Percentiles rank a stretch among this genome's conserved stretches.
These are phyloP conservation scores for Taiozyma sp. DNA, from an alignment of 1,139 yeast genomes.

Conservation along the genomic window DNA sequence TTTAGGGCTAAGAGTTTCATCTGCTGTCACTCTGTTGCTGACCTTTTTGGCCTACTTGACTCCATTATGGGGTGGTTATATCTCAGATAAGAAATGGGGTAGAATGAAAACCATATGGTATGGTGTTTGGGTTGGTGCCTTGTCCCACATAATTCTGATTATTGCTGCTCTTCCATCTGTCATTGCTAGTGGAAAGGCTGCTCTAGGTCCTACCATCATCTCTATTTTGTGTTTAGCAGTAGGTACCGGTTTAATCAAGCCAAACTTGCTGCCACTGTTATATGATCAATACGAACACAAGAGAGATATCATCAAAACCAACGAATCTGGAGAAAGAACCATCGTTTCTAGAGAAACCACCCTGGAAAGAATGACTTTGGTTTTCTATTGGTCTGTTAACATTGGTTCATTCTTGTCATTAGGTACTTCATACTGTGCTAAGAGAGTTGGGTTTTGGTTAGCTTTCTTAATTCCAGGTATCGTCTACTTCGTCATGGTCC, in stretches of 20 bases:
- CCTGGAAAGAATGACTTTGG: conserved; percentile 66
- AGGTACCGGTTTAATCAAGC: conserved; percentile 80
- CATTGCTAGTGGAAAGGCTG: conserved; percentile 36
- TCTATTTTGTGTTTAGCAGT: conserved; percentile 66
- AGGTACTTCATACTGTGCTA: conserved; percentile 71
- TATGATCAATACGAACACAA: conserved; percentile 67
- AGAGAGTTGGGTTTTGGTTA: conserved; percentile 70
- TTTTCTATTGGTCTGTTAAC: conserved; percentile 77
- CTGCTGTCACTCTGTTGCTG: conserved; percentile 70
- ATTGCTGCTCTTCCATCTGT: conserved; percentile 67
- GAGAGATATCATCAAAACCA: conserved; percentile 51
- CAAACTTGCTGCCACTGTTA: conserved; percentile 72
- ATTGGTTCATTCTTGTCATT: conserved; percentile 74
- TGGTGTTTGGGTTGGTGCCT: conserved; percentile 53
- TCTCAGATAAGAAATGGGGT: conserved; percentile 73
- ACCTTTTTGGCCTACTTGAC: conserved; percentile 82
- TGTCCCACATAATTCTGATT: conserved; percentile 61
- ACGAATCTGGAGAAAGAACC: conserved; percentile 59
- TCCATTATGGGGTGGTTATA: conserved; percentile 71
- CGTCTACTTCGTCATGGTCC: conserved; percentile 43
- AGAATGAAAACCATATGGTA: conserved; percentile 63
- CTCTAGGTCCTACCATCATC: conserved; percentile 46
- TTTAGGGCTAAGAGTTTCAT: conserved; percentile 59
- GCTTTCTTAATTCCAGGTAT: conserved; percentile 59
- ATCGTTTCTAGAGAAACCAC: conserved; percentile 69